Evolutionary conservation across 306 rosid genomes (phyloP), one percentile per base, ranked within the genome.

Genomic region (Prosopis cineraria): DNA sequence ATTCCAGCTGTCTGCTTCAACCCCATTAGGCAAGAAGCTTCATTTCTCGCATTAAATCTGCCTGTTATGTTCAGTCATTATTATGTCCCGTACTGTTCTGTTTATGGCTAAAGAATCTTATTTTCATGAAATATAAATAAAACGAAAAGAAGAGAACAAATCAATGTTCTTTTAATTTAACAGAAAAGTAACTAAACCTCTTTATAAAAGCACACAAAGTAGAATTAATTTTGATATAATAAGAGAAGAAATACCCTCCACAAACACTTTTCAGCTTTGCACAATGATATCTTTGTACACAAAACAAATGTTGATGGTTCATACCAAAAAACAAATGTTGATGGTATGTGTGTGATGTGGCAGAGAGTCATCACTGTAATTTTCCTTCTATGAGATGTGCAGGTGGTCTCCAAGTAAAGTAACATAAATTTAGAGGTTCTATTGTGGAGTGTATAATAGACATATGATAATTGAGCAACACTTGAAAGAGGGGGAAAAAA

Each of bases 1-100:
- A 81, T 14, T 52, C 71, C 45, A 69, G 44, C 78, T 33, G 83
- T 40, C 36, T 81, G 76, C 79, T 47, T 47, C 72, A 66, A 74
- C 79, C 68, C 78, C 33, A 65, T 27, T 13, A 34, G 80, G 79
- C 80, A 75, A 79, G 91, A 83, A 83, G 79, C 85, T 77, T 85
- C 84, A 77, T 55, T 71, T 83, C 73, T 53, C 41, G 56, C 65
- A 29, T 29, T 64, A 53, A 58, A n/a, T 58, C 65, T 58, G 60
- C 29, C 29, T 22, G 36, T 27, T 27, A 12, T 12, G 65, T 58
- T 25, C 64, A 13, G 65, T 58, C n/a, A 58, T 58, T 27, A n/a
- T 58, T 14, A 13, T 58, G 36, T 58, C 25, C 12, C 6, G 55
- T 19, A 2, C 52, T 20, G 3, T 22, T 11, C 30, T 27, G 65